Evolutionary conservation across 1,139 yeast species (phyloP).

Genomic region (Arxiozyma bovina): DNA sequence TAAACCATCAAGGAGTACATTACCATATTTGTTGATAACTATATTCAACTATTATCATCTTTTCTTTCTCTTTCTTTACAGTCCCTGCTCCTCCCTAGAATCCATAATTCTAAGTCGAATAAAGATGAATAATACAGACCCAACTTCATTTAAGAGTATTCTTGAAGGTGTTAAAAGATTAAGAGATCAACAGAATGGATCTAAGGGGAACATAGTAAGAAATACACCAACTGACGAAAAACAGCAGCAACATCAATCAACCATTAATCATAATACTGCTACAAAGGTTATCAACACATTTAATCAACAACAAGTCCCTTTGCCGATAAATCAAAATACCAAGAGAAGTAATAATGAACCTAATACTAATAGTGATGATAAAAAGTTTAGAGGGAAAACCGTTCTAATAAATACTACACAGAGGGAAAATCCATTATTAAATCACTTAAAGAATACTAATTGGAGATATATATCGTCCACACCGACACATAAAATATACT

Average conservation of each 20-base stretch:
- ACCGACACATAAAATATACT: constrained; percentile 40
- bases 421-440: constrained; percentile 51
- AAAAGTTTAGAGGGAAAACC: constrained; percentile 16
- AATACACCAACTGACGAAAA: neutral
- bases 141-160: constrained; percentile 56
- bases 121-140: constrained; percentile 33
- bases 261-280: no score
- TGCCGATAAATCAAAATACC: neutral
- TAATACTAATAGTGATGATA: neutral
- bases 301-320: constrained; percentile 15
- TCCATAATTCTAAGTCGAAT: neutral
- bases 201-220: neutral
- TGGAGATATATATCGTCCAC: constrained; percentile 39
- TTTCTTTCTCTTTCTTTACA: neutral
- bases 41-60: no score
- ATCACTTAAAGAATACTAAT: constrained; percentile 40
- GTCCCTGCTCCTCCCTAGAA: neutral
- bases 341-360: neutral
- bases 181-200: constrained; percentile 23
- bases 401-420: constrained; percentile 47
- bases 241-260: neutral
- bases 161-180: constrained; percentile 53
- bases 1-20: neutral
- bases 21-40: neutral
- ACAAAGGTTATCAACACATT: constrained; percentile 21